Percentiles rank a stretch among this genome's conserved stretches.
phyloP scores from a whole-genome alignment of 1,139 yeast species.

The Geotrichum fermentans region DNA sequence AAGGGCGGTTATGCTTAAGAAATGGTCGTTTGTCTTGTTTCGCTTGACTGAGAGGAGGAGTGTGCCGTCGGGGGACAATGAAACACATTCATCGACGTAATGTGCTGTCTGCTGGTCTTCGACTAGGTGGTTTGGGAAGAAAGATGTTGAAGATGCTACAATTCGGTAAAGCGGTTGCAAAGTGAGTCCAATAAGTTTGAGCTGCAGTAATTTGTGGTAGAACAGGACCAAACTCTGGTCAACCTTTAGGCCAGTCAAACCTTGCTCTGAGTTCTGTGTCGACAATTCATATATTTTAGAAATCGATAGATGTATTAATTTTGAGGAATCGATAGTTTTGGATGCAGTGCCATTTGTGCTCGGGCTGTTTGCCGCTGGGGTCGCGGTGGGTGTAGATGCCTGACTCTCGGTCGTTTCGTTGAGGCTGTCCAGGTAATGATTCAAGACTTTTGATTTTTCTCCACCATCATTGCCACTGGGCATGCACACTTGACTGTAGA shows the following conservation, averaged over 20 bases:
- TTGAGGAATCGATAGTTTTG: background rate
- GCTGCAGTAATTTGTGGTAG: constrained; percentile 15
- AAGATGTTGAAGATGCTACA: constrained; percentile 6
- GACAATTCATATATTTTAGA: constrained; percentile 3
- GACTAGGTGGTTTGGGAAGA: constrained; percentile 3
- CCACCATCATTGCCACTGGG: background rate
- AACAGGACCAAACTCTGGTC: constrained; percentile 12
- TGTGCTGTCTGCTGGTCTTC: background rate
- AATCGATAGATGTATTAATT: background rate
- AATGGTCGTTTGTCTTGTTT: constrained; percentile 13
- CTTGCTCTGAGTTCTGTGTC: background rate
- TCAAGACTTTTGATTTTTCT: background rate
- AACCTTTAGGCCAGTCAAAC: background rate
- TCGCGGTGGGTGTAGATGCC: background rate
- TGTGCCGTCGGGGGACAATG: constrained; percentile 19
- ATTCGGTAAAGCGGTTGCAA: constrained; percentile 16
- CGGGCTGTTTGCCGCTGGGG: background rate
- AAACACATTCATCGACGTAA: constrained; percentile 14
- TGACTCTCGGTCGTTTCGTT: background rate
- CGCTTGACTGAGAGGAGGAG: constrained; percentile 15
- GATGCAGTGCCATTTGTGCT: background rate
- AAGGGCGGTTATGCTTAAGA: constrained; percentile 11
- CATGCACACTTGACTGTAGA: constrained; percentile 8
- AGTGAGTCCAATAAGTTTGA: constrained; percentile 15
- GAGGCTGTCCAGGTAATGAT: constrained; percentile 2